Evolutionary conservation across 1,139 yeast species (phyloP), one percentile per base, ranked within the genome.

Genomic region (Geotrichum bryndzae): DNA sequence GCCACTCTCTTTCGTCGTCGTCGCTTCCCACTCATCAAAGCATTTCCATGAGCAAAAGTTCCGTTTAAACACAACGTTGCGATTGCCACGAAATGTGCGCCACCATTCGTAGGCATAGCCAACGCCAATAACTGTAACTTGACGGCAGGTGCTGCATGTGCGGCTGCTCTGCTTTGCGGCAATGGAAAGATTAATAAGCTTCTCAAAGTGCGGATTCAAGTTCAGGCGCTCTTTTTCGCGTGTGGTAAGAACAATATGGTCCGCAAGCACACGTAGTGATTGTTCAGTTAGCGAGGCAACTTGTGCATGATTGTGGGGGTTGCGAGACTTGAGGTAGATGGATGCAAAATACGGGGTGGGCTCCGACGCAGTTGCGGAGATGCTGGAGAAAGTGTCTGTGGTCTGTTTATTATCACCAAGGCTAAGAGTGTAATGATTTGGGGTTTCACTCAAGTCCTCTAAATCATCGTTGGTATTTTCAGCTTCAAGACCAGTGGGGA

Each of bases 81-180:
- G 65, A 50, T 56, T 61, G 29, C 64, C 66, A 35, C 61, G 61
- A 53, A 70, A 64, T 11, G 66, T 67, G 51, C 83, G 83, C 86
- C 88, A 84, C 86, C 87, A 84, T 67, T 85, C 88, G 57, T 81
- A 68, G 1, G 80, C 79, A 66, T 82, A 81, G 0, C 86, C 88
- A 10, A 79, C 77, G 1, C 85, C 82, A 56, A 80, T 79, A 7
- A 83, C 77, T 45, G 81, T 76, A 29, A 75, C 72, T 7, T 69
- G 60, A 1, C 74, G 69, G 67, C 89, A 85, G 29, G 75, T 74
- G 1, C 84, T 82, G 67, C 89, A 85, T 0, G 75, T 70, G 61
- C 80, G 82, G n/a, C 77, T 77, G 62, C 78, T 77, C 22, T 76
- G 72, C 0, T 82, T 81, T 66, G 77, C 77, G 31, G 79, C 76